phyloP scores from a whole-genome alignment of 106 monocot genomes.

The Apostasia shenzhenica region DNA sequence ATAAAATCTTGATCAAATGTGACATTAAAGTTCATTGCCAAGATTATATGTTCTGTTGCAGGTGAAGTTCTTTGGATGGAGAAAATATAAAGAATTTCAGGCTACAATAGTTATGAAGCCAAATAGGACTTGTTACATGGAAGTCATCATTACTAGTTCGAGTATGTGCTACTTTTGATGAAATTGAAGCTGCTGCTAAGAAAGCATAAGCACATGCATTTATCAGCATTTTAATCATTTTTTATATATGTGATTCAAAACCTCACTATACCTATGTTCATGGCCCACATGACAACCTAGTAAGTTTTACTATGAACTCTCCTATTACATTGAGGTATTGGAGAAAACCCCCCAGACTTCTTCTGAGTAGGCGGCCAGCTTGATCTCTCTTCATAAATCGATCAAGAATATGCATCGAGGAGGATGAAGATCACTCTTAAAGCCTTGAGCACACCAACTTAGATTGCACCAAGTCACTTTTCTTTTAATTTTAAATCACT shows the following conservation, averaged over 20 bases:
- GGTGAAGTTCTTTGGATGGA: constrained; percentile 94
- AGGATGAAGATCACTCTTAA: too few relatives aligned
- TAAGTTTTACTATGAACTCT: too few relatives aligned
- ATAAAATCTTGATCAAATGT: neutral
- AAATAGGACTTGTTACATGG: constrained; percentile 95
- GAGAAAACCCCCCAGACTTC: too few relatives aligned
- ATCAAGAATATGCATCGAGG: too few relatives aligned
- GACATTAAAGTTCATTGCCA: neutral
- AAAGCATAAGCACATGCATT: constrained; percentile 91
- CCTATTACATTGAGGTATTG: too few relatives aligned
- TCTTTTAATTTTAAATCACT: too few relatives aligned
- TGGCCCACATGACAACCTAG: too few relatives aligned
- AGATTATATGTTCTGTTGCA: constrained; percentile 22
- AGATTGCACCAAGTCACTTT: too few relatives aligned
- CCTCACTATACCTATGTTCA: too few relatives aligned
- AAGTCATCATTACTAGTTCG: constrained; percentile 83
- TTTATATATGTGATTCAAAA: neutral
- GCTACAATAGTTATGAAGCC: constrained; percentile 87
- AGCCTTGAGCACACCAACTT: too few relatives aligned
- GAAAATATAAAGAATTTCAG: constrained; percentile 76
- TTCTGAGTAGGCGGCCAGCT: too few relatives aligned
- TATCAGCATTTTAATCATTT: constrained; percentile 27
- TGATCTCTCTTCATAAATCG: too few relatives aligned
- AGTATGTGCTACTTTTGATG: constrained; percentile 77
- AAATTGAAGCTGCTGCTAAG: constrained; percentile 97